Conservation (phyloP, 164 flowering plant species). For the Piper betle region DNA sequence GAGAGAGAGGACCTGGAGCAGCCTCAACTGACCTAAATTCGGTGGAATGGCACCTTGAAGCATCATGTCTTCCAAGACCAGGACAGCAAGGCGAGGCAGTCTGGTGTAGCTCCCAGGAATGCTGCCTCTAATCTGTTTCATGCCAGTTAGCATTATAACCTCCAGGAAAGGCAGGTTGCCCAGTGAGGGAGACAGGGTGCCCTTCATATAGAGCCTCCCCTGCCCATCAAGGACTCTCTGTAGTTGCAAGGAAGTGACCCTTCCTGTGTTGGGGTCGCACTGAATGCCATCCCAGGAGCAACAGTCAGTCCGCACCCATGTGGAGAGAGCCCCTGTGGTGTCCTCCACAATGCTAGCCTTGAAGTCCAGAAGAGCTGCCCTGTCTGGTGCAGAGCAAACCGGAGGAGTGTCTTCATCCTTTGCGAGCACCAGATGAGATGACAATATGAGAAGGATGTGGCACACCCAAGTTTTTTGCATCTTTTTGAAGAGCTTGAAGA, state of each 20-base stretch:
- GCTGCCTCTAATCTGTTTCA: conserved; percentile 56
- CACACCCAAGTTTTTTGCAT: conserved; percentile 26
- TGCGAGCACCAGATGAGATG: conserved; percentile 10
- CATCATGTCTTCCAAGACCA: conserved; percentile 60
- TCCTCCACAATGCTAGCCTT: conserved; percentile 48
- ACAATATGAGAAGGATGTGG: conserved; percentile 22
- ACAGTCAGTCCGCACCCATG: conserved; percentile 77
- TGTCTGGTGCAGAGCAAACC: conserved; percentile 48
- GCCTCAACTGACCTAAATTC: conserved; percentile 37
- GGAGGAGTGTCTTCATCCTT: conserved; percentile 18
- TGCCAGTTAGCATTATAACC: conserved; percentile 56
- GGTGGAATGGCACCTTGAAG: conserved; percentile 63
- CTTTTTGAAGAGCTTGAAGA: conserved; percentile 43
- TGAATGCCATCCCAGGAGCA: conserved; percentile 92
- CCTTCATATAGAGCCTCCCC: conserved; percentile 49
- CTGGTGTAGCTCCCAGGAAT: conserved; percentile 60
- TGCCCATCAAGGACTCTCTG: conserved; percentile 35
- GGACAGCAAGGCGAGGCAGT: conserved; percentile 44
- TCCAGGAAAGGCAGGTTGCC: conserved; percentile 51
- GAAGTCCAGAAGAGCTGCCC: conserved; percentile 61
- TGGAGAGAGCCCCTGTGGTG: conserved; percentile 52
- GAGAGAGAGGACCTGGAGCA: conserved; percentile 43
- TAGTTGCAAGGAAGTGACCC: conserved; percentile 44
- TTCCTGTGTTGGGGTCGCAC: conserved; percentile 49
- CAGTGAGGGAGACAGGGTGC: conserved; percentile 54